Base-by-base conservation (phyloP, 2,329 filamentous ascomycete genomes). In the Fusarium metavorans region DNA sequence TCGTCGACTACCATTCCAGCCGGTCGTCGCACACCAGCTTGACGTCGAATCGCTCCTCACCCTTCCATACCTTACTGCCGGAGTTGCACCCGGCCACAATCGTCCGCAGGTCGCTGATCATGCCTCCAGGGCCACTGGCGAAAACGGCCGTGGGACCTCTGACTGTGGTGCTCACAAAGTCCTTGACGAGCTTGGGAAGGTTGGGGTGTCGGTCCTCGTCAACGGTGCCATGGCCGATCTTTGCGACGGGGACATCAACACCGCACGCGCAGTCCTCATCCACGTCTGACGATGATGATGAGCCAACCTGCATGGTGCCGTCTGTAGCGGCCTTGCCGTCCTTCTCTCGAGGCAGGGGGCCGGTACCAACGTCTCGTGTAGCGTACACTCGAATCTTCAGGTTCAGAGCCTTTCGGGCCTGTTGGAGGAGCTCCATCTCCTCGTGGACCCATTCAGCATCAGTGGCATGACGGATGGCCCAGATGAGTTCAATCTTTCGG, bases 11-110 rank as follows among this genome's bases (percentile, higher is more conserved):
- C 82, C 85, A 86, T 79, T 89, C 89, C 69, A 92, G 80, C 50
- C 91, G 85, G 82, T 92, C 89, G 80, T 92, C 91, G 77, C 88
- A 90, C 34, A 89, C 81, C 37, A 92, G 82, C 57, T 83, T 80
- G 3, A 92, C 89, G 77, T 91, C 87, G 57, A 84, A 88, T 41
- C 85, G 84, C 75, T 88, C 87, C 25, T 91, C 84, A 0, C 90
- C 89, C 64, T 81, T 87, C 90, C 89, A 92, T 11, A 92, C 89
- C 72, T 83, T 87, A 0, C 77, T 74, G 0, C 85, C 87, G 9
- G 85, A 85, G 79, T 92, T 92, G 45, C 84, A 85, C 9, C 75
- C 76, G 2, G 90, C 89, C 6, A 92, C 89, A 2, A 86, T 86
- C 6, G 71, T 80, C 30, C 91, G 83, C 67, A 92, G 76, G 64